Conservation (phyloP, 169 alveolate genomes). For the Theileria annulata region DNA sequence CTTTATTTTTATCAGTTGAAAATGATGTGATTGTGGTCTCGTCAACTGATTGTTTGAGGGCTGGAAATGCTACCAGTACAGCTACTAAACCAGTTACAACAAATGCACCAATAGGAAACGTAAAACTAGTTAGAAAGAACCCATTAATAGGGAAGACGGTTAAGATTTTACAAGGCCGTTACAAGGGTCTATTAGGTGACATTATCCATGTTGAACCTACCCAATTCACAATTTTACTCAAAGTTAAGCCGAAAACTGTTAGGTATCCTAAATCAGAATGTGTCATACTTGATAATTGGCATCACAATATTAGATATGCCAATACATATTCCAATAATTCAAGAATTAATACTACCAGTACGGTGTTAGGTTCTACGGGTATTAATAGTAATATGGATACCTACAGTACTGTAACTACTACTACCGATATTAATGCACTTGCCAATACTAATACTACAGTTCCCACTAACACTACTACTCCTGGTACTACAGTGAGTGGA, state of each 20-base stretch:
- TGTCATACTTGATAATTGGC: slow-evolving; percentile 51
- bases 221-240: slow-evolving; percentile 75
- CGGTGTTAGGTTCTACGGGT: background rate
- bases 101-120: slow-evolving; percentile 29
- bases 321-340: background rate
- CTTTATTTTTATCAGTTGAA: slow-evolving; percentile 65
- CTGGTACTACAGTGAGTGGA: too few relatives aligned
- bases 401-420: background rate
- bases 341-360: background rate
- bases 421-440: too few relatives aligned
- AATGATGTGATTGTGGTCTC: slow-evolving; percentile 36
- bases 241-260: slow-evolving; percentile 75
- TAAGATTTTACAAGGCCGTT: slow-evolving; percentile 73
- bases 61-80: slow-evolving; percentile 19
- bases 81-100: slow-evolving; percentile 5
- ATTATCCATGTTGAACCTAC: slow-evolving; percentile 73
- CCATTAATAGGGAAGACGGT: slow-evolving; percentile 78
- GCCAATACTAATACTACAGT: too few relatives aligned
- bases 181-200: slow-evolving; percentile 76
- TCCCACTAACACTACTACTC: too few relatives aligned
- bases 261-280: slow-evolving; percentile 74
- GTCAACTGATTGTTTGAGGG: slow-evolving; percentile 30
- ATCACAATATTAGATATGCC: slow-evolving; percentile 27
- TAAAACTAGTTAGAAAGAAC: slow-evolving; percentile 15
- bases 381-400: background rate